Conservation (phyloP, 306 rosid species). For the Comarum palustre region DNA sequence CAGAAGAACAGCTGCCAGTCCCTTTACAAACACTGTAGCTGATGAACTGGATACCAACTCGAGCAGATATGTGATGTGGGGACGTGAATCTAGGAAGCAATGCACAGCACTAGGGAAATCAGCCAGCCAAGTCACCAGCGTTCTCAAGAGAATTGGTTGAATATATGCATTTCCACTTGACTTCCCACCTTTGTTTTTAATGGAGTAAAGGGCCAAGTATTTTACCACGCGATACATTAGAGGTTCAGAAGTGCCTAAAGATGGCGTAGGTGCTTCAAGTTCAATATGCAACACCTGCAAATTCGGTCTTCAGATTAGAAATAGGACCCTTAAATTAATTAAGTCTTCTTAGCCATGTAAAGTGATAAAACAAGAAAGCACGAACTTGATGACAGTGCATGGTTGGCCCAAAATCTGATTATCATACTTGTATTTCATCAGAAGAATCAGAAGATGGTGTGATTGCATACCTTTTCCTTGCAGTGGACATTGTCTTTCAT, state of each 20-base stretch:
- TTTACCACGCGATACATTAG: slow-evolving; percentile 83
- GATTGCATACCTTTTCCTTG: slow-evolving; percentile 83
- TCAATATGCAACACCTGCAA: slow-evolving; percentile 74
- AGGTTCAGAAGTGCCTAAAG: slow-evolving; percentile 79
- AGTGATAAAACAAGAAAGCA: neutral
- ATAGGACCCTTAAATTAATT: neutral
- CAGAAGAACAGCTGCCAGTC: slow-evolving; percentile 76
- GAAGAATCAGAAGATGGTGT: slow-evolving; percentile 15
- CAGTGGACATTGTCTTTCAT: slow-evolving; percentile 75
- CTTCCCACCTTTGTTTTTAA: slow-evolving; percentile 70
- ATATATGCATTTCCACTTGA: slow-evolving; percentile 52
- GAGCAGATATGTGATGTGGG: slow-evolving; percentile 81
- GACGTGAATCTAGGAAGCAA: slow-evolving; percentile 88
- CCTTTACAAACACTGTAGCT: slow-evolving; percentile 65
- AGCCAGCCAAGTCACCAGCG: slow-evolving; percentile 79
- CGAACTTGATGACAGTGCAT: neutral
- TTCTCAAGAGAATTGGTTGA: slow-evolving; percentile 68
- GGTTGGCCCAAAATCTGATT: neutral
- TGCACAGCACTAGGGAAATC: slow-evolving; percentile 79
- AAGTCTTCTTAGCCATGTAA: neutral
- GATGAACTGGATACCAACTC: slow-evolving; percentile 75
- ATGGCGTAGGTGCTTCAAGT: slow-evolving; percentile 71
- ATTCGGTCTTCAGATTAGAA: slow-evolving; percentile 17
- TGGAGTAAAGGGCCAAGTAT: slow-evolving; percentile 78
- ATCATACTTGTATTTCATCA: slow-evolving; percentile 17